Percentiles rank a stretch among this genome's conserved stretches.
phyloP scores from a whole-genome alignment of 2,329 filamentous ascomycete species.

The Boeremia lycopersici region DNA sequence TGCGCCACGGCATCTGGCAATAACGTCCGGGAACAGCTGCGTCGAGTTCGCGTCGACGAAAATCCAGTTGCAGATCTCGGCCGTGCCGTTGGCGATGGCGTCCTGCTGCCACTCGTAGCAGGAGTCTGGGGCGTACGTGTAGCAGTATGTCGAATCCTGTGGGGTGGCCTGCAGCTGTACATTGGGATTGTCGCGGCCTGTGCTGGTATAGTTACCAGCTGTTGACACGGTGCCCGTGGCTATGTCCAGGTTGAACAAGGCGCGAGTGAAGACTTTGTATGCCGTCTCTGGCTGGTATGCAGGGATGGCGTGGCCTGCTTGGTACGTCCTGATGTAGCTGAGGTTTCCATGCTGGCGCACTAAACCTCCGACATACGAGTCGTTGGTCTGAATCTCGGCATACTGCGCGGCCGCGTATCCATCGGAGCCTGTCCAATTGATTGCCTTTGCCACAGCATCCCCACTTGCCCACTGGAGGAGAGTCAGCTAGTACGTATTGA shows the following conservation, averaged over 20 bases:
- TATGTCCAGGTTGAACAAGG: slow-evolving; percentile 53
- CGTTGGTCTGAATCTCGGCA: slow-evolving; percentile 44
- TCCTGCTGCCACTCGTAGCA: slow-evolving; percentile 23
- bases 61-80: slow-evolving; percentile 25
- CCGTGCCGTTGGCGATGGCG: slow-evolving; percentile 19
- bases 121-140: slow-evolving; percentile 22
- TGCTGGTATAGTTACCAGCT: slow-evolving; percentile 17
- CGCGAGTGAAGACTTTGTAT: slow-evolving; percentile 58
- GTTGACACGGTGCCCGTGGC: slow-evolving; percentile 48
- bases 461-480: slow-evolving; percentile 45
- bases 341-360: slow-evolving; percentile 47
- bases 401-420: slow-evolving; percentile 32
- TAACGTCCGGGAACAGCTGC: slow-evolving; percentile 24
- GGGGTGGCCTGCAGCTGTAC: slow-evolving; percentile 18
- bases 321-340: slow-evolving; percentile 46
- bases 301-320: slow-evolving; percentile 50
- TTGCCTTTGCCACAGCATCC: slow-evolving; percentile 46
- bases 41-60: slow-evolving; percentile 29
- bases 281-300: slow-evolving; percentile 54
- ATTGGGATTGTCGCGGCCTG: slow-evolving; percentile 19
- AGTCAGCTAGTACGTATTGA: slow-evolving; percentile 23
- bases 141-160: slow-evolving; percentile 21
- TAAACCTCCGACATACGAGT: slow-evolving; percentile 51
- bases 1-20: slow-evolving; percentile 18
- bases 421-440: slow-evolving; percentile 45